These are phyloP conservation scores for Brassica cretica DNA, from an alignment of 345 rosid genomes.

Conservation along the genomic window DNA sequence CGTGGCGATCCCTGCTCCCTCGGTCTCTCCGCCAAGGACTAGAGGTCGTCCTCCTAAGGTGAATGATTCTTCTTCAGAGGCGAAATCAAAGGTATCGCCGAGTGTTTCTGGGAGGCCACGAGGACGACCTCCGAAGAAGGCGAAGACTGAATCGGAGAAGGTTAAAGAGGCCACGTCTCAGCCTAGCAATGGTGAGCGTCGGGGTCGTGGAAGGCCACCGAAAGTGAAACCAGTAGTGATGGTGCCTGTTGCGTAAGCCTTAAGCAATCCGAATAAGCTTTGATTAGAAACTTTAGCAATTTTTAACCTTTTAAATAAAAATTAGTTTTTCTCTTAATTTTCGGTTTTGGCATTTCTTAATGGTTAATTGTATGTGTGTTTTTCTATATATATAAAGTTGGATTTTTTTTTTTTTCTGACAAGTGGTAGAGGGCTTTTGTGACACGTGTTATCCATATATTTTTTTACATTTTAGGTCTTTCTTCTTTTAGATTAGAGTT, in stretches of 20 bases:
- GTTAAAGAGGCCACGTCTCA: neutral
- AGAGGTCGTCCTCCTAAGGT: constrained; percentile 77
- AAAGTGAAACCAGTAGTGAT: constrained; percentile 66
- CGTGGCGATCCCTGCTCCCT: constrained; percentile 21
- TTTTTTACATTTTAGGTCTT: no score
- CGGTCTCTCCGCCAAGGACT: constrained; percentile 52
- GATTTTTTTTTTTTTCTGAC: no score
- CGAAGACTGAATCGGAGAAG: constrained; percentile 35
- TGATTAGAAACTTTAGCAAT: neutral
- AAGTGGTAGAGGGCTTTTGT: no score
- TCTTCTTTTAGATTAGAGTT: no score
- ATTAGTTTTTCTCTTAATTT: neutral
- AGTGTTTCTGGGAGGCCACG: constrained; percentile 49
- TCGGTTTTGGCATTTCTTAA: neutral
- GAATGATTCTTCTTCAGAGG: constrained; percentile 44
- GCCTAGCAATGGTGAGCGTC: constrained; percentile 30
- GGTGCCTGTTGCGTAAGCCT: constrained; percentile 49
- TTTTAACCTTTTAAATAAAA: no score
- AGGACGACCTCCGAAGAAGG: constrained; percentile 76
- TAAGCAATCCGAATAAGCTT: neutral
- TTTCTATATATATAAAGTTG: no score
- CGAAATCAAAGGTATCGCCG: constrained; percentile 3
- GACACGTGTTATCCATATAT: no score
- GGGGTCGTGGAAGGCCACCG: constrained; percentile 82
- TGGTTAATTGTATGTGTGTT: neutral